Evolutionary conservation across 1,139 yeast genomes (phyloP), one percentile per base, ranked within the genome.

Genomic region (Meyerozyma sp.): DNA sequence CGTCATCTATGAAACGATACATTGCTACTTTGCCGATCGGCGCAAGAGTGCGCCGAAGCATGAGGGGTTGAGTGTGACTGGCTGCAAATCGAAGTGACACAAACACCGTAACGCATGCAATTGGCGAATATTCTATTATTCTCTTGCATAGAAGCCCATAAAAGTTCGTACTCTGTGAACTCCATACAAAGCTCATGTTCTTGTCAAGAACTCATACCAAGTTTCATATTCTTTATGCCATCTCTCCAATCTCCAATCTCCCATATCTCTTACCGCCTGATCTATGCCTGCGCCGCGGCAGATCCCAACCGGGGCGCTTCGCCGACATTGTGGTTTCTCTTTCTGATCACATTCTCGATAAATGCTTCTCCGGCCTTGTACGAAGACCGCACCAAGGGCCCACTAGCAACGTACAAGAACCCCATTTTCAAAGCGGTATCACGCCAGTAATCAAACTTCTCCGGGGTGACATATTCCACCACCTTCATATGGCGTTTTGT

Each of bases 361-460:
- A 90, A 94, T 1, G 96, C 90, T 65, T 94, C 99, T 49, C 99
- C 99, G 14, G 99, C 99, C 66, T 93, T 94, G 66, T 94, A 94
- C 2, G 96, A 87, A 1, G 97, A 89, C 62, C 99, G 80, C 13
- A 94, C 98, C 56, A 94, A 75, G 6, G 99, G 98, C 3, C 98
- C 98, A 54, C 95, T 84, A 3, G 98, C 98, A 61, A 96, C 95
- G 60, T 94, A 93, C 43, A 90, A 70, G 75, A 94, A 94, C 1
- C 98, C 98, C 80, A 91, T 69, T 39, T 85, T 89, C 61, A 87
- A 73, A 0, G 98, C 98, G 20, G 75, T 77, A 48, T 86, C 82
- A 61, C 84, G 88, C 98, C 98, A 94, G 62, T 84, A 75, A 48
- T 90, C 96, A 61, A 94, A 94, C 62, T 88, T 90, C 53, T 87